These are phyloP conservation scores for Geotrichum cucujoidarum DNA, from an alignment of 1,139 yeast species.

Conservation along the genomic window DNA sequence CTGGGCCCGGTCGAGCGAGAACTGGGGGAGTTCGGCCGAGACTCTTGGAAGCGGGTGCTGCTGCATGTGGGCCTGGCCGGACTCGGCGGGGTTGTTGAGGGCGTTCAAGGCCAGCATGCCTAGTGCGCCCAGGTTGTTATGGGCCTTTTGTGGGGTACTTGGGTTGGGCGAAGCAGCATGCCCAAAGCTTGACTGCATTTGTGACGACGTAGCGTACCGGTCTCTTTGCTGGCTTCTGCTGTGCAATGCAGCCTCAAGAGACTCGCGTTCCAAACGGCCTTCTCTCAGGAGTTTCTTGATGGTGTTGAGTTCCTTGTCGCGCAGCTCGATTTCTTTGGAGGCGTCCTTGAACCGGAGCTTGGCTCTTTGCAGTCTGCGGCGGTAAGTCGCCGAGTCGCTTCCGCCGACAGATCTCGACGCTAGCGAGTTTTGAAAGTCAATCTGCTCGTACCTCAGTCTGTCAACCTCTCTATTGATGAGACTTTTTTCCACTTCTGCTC, in stretches of 20 bases:
- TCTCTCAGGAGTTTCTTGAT: conserved; percentile 23
- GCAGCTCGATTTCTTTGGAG: conserved; percentile 40
- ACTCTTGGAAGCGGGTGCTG: background rate
- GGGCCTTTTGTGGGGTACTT: background rate
- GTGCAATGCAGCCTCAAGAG: conserved; percentile 6
- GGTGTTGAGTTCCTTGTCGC: conserved; percentile 40
- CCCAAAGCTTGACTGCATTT: background rate
- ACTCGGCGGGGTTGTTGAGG: background rate
- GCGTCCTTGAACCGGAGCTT: conserved; percentile 43
- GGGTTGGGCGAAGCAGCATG: background rate
- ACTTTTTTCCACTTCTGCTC: conserved; percentile 46
- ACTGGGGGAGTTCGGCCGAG: conserved; percentile 3
- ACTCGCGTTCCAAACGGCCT: conserved; percentile 10
- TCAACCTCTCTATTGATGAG: conserved; percentile 48
- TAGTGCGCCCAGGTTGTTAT: background rate
- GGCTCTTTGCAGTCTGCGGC: conserved; percentile 39
- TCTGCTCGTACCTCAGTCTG: conserved; percentile 39
- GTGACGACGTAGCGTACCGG: background rate
- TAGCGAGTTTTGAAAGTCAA: conserved; percentile 21
- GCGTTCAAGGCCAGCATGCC: background rate
- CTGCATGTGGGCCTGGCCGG: background rate
- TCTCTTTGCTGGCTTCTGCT: background rate
- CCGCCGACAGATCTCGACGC: conserved; percentile 15
- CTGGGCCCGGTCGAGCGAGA: background rate
- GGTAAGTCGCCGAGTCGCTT: conserved; percentile 30